Base-by-base conservation (phyloP, 2,329 filamentous ascomycete species). In the Apiospora arundinis region DNA sequence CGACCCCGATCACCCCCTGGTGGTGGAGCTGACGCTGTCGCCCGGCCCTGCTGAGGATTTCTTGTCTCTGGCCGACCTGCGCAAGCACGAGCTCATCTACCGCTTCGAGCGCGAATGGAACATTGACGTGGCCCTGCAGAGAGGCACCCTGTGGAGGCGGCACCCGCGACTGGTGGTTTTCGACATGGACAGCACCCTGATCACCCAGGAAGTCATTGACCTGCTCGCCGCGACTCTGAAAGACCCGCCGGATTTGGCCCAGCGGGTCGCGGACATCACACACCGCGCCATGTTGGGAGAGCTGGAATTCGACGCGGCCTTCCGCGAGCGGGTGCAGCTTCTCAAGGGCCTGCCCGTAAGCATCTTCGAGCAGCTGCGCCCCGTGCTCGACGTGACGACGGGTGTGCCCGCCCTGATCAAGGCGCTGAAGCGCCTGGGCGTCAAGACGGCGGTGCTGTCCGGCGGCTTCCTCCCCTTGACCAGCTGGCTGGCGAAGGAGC, bases 131-230 rank as follows among this genome's bases (percentile, higher is more conserved):
- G 89, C 93, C 25, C 86, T 97, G 73, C 93, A 97, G 81, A 82
- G 82, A 52, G 93, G 95, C 78, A 89, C 85, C 42, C 86, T 95
- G 44, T 94, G 92, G 85, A 87, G 94, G 72, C 89, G 92, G 40
- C 90, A 97, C 82, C 95, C 95, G 75, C 90, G 95, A 11, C 86
- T 98, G 14, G 95, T 95, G 4, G 94, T 98, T 44, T 99, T 99
- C 79, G 96, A 99, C 82, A 99, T 99, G 96, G 96, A 99, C 84
- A 96, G 93, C 81, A 99, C 96, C 0, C 88, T 99, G 72, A 98
- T 99, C 80, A 93, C 95, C 70, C 95, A 99, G 81, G 96, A 99
- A 84, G 95, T 98, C 73, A 98, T 99, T 79, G 96, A 99, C 81
- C 91, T 98, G 77, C 92, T 99, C 71, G 96, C 96, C 4, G 91